Evolutionary conservation across 331 rosid genomes (phyloP).

Genomic region (Acacia pycnantha): DNA sequence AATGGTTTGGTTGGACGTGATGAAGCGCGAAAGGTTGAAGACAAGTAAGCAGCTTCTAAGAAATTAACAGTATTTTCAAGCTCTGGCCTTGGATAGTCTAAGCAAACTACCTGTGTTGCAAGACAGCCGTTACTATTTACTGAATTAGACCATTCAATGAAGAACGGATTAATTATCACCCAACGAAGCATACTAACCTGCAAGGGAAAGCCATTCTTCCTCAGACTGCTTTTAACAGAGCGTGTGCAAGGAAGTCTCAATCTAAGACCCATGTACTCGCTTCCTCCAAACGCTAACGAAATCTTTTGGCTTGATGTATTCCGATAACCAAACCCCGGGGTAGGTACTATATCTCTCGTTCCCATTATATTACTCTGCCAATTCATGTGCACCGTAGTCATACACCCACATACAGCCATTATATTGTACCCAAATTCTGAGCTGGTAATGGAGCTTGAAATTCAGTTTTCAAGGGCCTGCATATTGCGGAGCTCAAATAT

Average conservation of each 20-base stretch:
- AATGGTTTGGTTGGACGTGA: slow-evolving; percentile 81
- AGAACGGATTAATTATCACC: not conserved
- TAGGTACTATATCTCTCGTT: slow-evolving; percentile 17
- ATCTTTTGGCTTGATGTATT: slow-evolving; percentile 25
- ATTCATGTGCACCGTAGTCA: slow-evolving; percentile 60
- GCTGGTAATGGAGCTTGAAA: not conserved
- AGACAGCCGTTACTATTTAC: slow-evolving; percentile 8
- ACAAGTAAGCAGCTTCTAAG: slow-evolving; percentile 78
- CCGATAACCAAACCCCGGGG: slow-evolving; percentile 29
- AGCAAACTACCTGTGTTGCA: slow-evolving; percentile 56
- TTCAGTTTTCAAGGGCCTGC: slow-evolving; percentile 16
- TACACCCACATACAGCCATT: slow-evolving; percentile 64
- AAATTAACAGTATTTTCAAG: slow-evolving; percentile 75
- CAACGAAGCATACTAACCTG: slow-evolving; percentile 40
- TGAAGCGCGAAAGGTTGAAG: slow-evolving; percentile 70
- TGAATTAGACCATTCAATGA: not conserved
- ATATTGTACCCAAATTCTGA: slow-evolving; percentile 22
- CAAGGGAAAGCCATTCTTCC: slow-evolving; percentile 44
- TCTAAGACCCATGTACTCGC: slow-evolving; percentile 50
- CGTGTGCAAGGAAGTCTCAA: slow-evolving; percentile 34
- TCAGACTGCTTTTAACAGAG: slow-evolving; percentile 30
- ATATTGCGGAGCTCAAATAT: not conserved
- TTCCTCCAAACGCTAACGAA: slow-evolving; percentile 50
- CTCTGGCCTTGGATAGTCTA: slow-evolving; percentile 88
- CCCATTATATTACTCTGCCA: slow-evolving; percentile 30